Evolutionary conservation across 148 eudicot genomes (phyloP).

Genomic region (Rhododendron ferrugineum): DNA sequence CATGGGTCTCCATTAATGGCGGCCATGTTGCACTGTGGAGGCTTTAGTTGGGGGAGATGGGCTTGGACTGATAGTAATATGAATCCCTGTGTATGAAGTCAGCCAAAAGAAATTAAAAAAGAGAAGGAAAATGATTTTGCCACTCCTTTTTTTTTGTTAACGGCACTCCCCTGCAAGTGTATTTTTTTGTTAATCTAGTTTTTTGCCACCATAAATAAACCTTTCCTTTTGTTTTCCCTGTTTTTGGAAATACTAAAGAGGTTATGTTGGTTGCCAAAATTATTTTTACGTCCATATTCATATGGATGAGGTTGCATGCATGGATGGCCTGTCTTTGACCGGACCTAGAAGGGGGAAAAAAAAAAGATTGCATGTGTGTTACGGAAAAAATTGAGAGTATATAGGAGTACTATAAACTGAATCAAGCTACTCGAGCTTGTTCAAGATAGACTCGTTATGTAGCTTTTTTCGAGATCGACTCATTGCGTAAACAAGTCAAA

Average conservation of each 20-base stretch:
- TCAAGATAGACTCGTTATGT: background rate
- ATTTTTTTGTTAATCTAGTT: too few species aligned
- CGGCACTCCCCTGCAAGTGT: too few species aligned
- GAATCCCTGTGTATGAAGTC: slow-evolving; percentile 54
- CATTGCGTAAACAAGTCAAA: background rate
- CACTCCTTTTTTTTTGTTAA: too few species aligned
- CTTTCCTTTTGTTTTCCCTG: background rate
- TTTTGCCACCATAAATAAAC: background rate
- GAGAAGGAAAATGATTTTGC: too few species aligned
- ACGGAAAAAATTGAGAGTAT: background rate
- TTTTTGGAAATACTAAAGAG: background rate
- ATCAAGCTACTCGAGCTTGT: background rate
- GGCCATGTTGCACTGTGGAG: slow-evolving; percentile 74
- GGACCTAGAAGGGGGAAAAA: too few species aligned
- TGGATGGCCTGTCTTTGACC: background rate
- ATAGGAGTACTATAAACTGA: background rate
- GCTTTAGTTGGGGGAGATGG: slow-evolving; percentile 86
- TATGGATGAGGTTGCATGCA: background rate
- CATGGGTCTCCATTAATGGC: slow-evolving; percentile 32
- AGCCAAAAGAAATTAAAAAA: background rate
- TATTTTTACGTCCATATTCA: background rate
- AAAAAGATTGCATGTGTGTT: background rate
- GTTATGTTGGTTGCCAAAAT: background rate
- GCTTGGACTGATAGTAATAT: slow-evolving; percentile 90
- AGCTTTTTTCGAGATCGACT: background rate